Percentiles rank a stretch among this genome's conserved stretches.
These are phyloP conservation scores for Zygnema circumcarinatum DNA, from an alignment of 139 green algal genomes.

Conservation along the genomic window DNA sequence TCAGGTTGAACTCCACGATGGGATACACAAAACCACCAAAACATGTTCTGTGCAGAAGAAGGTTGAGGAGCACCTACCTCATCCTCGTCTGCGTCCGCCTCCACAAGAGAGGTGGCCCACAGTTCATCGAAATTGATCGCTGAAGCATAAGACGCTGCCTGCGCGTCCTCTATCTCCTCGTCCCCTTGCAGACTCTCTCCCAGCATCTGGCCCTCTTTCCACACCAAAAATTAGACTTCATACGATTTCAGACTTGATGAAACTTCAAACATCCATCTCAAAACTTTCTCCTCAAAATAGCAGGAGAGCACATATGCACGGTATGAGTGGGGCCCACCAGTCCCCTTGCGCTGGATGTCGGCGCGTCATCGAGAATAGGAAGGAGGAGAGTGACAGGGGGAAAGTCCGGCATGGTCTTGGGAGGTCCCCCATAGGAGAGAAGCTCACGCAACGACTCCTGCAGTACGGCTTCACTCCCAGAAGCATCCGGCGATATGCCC, in stretches of 20 bases:
- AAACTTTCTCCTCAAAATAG: too few relatives aligned
- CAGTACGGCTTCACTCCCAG: slow-evolving; percentile 9
- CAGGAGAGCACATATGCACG: too few relatives aligned
- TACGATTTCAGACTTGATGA: too few relatives aligned
- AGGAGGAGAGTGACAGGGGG: slow-evolving; percentile 12
- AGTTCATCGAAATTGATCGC: slow-evolving; percentile 23
- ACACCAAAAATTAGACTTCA: too few relatives aligned
- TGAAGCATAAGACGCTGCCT: not conserved
- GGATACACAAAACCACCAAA: not conserved
- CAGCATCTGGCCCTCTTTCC: too few relatives aligned
- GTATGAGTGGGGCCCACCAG: too few relatives aligned
- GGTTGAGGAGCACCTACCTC: too few relatives aligned
- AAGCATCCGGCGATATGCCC: not conserved
- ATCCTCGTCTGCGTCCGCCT: slow-evolving; percentile 14
- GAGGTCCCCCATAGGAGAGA: slow-evolving; percentile 8
- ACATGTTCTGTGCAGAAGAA: too few relatives aligned
- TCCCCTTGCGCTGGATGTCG: too few relatives aligned
- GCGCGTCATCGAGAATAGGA: too few relatives aligned
- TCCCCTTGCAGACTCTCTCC: too few relatives aligned
- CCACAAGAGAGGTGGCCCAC: slow-evolving; percentile 13
- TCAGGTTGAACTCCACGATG: not conserved
- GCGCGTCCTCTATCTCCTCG: not conserved
- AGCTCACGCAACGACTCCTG: not conserved
- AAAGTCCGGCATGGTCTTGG: not conserved
- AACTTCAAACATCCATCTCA: too few relatives aligned